Evolutionary conservation across 805 yeast genomes (phyloP).

Genomic region (Candida broadrunensis): DNA sequence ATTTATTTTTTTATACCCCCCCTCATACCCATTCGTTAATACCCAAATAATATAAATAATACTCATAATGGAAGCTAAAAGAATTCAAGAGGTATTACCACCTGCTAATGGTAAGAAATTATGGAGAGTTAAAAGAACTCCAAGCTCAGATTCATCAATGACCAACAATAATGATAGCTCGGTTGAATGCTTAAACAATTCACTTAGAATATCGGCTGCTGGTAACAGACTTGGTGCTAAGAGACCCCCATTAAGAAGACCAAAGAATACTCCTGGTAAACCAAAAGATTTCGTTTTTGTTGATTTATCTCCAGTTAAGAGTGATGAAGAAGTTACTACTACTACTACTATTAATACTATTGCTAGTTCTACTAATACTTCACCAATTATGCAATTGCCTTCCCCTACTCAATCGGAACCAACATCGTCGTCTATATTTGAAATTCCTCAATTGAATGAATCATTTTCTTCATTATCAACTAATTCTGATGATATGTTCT

Average conservation of each 20-base stretch:
- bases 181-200: constrained; percentile 39
- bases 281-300: constrained; percentile 46
- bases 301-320: constrained; percentile 41
- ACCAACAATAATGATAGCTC: constrained; percentile 16
- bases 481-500: constrained; percentile 18
- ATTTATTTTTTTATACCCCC: no score
- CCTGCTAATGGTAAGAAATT: constrained; percentile 45
- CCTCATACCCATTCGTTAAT: no score
- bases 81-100: constrained; percentile 18
- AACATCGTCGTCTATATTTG: constrained; percentile 7
- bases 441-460: constrained; percentile 13
- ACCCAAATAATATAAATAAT: no score
- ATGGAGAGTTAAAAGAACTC: constrained; percentile 42
- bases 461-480: constrained; percentile 12
- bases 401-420: constrained; percentile 10
- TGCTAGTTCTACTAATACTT: constrained; percentile 1
- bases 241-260: constrained; percentile 42
- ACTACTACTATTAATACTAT: constrained; percentile 4
- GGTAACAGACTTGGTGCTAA: constrained; percentile 30
- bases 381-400: constrained; percentile 10
- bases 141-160: constrained; percentile 5
- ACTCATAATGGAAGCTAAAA: not conserved
- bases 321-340: constrained; percentile 17
- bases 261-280: constrained; percentile 43
- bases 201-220: constrained; percentile 41